These are phyloP conservation scores for Talaromyces funiculosus DNA, from an alignment of 2,329 filamentous ascomycete genomes.

Conservation along the genomic window DNA sequence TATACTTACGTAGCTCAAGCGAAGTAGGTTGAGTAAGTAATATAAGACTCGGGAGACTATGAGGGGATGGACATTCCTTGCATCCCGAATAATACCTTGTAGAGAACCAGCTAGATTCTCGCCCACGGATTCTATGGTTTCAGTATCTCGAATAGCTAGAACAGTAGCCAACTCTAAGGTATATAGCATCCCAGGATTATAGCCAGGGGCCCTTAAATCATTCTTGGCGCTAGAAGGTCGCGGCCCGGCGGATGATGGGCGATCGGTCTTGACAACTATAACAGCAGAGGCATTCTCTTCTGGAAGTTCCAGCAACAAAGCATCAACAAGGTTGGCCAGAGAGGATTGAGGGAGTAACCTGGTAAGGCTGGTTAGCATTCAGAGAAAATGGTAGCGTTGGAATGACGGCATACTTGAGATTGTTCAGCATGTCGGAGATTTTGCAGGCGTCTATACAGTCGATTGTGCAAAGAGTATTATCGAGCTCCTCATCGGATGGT, in stretches of 20 bases:
- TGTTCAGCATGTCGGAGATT: conserved; percentile 73
- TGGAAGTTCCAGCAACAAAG: conserved; percentile 76
- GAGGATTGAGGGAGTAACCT: conserved; percentile 58
- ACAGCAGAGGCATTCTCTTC: conserved; percentile 76
- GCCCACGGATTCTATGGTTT: conserved; percentile 67
- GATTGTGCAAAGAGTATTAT: conserved; percentile 89
- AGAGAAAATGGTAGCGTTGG: conserved; percentile 16
- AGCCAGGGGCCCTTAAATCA: conserved; percentile 55
- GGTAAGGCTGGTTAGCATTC: conserved; percentile 15
- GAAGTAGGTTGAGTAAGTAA: conserved; percentile 76
- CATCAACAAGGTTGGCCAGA: conserved; percentile 60
- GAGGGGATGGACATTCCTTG: conserved; percentile 72
- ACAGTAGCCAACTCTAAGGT: conserved; percentile 87
- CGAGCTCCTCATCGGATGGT: conserved; percentile 92
- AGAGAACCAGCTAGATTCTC: conserved; percentile 74
- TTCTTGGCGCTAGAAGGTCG: conserved; percentile 56
- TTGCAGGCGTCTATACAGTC: conserved; percentile 90
- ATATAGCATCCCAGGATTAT: conserved; percentile 83
- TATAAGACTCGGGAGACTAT: conserved; percentile 77
- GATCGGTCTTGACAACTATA: conserved; percentile 85
- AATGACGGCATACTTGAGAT: conserved; percentile 58
- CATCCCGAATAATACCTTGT: conserved; percentile 75
- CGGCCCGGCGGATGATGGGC: conserved; percentile 55
- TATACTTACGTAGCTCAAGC: conserved; percentile 66
- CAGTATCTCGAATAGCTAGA: conserved; percentile 67